Conservation (phyloP, 1,139 yeast species). For the Hyphopichia burtonii region DNA sequence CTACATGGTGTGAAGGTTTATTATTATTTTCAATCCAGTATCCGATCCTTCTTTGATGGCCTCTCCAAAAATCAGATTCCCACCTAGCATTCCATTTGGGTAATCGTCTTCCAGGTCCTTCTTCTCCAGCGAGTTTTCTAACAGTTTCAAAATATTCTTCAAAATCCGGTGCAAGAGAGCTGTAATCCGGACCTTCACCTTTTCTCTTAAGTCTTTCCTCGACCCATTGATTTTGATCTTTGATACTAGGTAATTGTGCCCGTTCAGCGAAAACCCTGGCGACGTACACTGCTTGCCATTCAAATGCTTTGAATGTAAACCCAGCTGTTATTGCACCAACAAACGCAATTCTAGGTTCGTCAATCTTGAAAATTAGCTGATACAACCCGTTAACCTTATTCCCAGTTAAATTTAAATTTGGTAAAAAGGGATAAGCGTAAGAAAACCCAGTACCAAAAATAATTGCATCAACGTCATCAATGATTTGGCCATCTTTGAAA, state of each 20-base stretch:
- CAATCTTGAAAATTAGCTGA: conserved; percentile 36
- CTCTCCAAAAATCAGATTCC: conserved; percentile 16
- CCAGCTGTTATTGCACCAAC: conserved; percentile 46
- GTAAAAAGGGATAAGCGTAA: conserved; percentile 42
- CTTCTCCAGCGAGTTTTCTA: conserved; percentile 19
- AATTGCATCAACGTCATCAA: conserved; percentile 31
- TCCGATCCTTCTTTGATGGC: conserved; percentile 18
- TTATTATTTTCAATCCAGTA: conserved; percentile 13
- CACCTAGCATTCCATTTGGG: conserved; percentile 22
- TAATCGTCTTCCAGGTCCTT: conserved; percentile 24
- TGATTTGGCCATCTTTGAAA: conserved; percentile 28
- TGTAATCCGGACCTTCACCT: conserved; percentile 25
- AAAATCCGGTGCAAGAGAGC: conserved; percentile 19
- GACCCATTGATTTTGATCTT: conserved; percentile 32
- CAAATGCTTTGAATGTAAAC: conserved; percentile 38
- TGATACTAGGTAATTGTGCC: conserved; percentile 26
- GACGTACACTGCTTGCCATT: conserved; percentile 40
- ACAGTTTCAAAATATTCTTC: conserved; percentile 22
- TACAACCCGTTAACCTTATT: conserved; percentile 27
- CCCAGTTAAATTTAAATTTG: conserved; percentile 17
- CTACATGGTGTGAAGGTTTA: background rate
- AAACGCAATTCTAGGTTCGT: conserved; percentile 35
- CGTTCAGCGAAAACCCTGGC: conserved; percentile 33
- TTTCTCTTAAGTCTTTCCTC: conserved; percentile 20
- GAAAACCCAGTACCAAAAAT: conserved; percentile 47